phyloP scores from a whole-genome alignment of 495 filamentous ascomycete genomes.

The Clavariopsis aquatica region DNA sequence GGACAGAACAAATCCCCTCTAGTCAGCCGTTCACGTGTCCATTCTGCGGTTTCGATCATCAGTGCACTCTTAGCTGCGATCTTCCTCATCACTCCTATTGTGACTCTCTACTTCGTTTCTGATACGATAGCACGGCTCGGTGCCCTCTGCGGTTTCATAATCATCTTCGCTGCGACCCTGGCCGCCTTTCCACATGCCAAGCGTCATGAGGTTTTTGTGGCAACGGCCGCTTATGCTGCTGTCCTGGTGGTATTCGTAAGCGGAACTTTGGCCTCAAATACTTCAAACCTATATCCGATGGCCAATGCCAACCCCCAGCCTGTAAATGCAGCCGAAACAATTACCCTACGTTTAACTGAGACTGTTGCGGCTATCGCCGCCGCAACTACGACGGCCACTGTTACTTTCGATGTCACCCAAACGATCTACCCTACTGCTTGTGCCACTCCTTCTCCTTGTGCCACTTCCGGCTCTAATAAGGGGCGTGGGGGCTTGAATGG shows the following conservation, averaged over 20 bases:
- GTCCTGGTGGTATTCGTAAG: slow-evolving; percentile 3
- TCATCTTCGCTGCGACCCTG: neutral
- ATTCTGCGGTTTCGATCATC: neutral
- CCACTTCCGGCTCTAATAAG: neutral
- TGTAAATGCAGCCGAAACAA: neutral
- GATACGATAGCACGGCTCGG: slow-evolving; percentile 5
- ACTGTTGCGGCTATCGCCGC: neutral
- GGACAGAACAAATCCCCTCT: neutral
- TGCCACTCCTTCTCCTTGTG: neutral
- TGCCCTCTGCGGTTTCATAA: slow-evolving; percentile 11
- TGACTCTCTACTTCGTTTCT: slow-evolving; percentile 8
- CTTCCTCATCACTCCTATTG: slow-evolving; percentile 2
- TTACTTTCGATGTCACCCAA: neutral
- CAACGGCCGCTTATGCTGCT: slow-evolving; percentile 11
- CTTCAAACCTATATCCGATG: neutral
- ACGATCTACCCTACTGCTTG: neutral
- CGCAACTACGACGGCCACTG: neutral
- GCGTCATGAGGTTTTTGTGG: slow-evolving; percentile 13
- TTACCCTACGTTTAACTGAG: neutral
- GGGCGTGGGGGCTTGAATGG: neutral
- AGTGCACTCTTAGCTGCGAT: slow-evolving; percentile 3
- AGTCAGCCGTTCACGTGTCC: neutral
- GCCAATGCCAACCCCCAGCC: neutral
- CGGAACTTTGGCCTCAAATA: neutral
- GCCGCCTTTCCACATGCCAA: neutral